Percentiles rank a stretch among this genome's conserved stretches.
Conservation (phyloP, 2,329 filamentous ascomycete species). For the Lachnum nothofagi region DNA sequence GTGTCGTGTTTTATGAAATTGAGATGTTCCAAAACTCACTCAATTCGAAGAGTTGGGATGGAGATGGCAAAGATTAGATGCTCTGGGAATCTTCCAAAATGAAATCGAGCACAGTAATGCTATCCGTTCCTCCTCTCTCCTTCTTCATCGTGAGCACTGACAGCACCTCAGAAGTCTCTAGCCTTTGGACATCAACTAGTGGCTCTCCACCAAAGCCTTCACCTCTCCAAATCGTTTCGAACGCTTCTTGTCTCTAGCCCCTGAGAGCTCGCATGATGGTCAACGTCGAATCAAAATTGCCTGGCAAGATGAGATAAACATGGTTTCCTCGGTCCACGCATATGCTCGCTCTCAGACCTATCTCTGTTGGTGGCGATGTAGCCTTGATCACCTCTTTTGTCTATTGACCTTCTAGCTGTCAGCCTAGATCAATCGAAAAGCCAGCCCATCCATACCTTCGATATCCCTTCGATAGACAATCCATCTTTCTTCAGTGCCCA, state of each 20-base stretch:
- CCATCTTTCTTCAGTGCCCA: constrained; percentile 17
- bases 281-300: constrained; percentile 23
- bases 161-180: constrained; percentile 19
- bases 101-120: constrained; percentile 24
- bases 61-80: not conserved
- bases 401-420: constrained; percentile 18
- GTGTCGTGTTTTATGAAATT: too few species aligned
- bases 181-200: constrained; percentile 19
- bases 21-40: too few species aligned
- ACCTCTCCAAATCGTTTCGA: constrained; percentile 18
- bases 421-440: not conserved
- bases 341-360: constrained; percentile 21
- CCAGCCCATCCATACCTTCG: constrained; percentile 12
- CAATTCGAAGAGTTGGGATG: too few species aligned
- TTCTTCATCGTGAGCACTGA: constrained; percentile 25
- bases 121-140: not conserved
- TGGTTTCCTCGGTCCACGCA: constrained; percentile 15
- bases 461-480: constrained; percentile 20
- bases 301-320: constrained; percentile 19
- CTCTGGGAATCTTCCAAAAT: not conserved
- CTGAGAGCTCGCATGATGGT: constrained; percentile 15
- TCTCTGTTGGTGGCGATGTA: constrained; percentile 19
- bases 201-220: constrained; percentile 27
- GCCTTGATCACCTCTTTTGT: constrained; percentile 10
- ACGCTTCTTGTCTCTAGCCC: constrained; percentile 3